Evolutionary conservation across 1,139 yeast species (phyloP).

Genomic region (Sugiyamaella novakii): DNA sequence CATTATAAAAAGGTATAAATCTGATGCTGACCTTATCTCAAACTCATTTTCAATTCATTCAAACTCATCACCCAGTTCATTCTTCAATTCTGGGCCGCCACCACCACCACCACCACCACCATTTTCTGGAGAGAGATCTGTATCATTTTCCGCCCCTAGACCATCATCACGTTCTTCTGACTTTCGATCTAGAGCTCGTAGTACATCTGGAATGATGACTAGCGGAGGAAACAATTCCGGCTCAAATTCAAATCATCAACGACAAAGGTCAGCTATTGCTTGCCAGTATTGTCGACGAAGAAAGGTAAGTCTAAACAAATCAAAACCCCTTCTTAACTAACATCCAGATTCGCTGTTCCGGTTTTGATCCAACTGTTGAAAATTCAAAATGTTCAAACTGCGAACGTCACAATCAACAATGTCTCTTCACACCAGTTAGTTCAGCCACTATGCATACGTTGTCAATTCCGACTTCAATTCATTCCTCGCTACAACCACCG

Average conservation of each 20-base stretch:
- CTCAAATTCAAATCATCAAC: slow-evolving; percentile 7
- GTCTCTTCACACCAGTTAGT: slow-evolving; percentile 43
- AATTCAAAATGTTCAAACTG: slow-evolving; percentile 40
- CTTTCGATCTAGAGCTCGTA: background rate
- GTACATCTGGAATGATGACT: slow-evolving; percentile 5
- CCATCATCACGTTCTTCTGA: background rate
- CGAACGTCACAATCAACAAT: slow-evolving; percentile 39
- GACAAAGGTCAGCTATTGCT: slow-evolving; percentile 39
- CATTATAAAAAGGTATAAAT: slow-evolving; percentile 14
- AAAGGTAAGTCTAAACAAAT: slow-evolving; percentile 26
- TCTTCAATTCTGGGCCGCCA: background rate
- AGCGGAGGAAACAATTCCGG: slow-evolving; percentile 24
- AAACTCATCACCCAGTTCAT: slow-evolving; percentile 5
- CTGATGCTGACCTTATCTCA: slow-evolving; percentile 14
- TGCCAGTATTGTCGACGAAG: slow-evolving; percentile 41
- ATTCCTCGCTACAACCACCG: background rate
- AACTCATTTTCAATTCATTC: slow-evolving; percentile 7
- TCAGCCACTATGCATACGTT: slow-evolving; percentile 28
- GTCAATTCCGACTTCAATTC: slow-evolving; percentile 15
- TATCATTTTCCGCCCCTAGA: slow-evolving; percentile 9
- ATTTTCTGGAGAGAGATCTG: slow-evolving; percentile 5
- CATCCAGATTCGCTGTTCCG: slow-evolving; percentile 40
- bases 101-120: background rate
- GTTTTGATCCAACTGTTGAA: slow-evolving; percentile 35
- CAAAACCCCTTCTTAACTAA: background rate